These are phyloP conservation scores for Didymella lethalis DNA, from an alignment of 2,329 filamentous ascomycete genomes.

Conservation along the genomic window DNA sequence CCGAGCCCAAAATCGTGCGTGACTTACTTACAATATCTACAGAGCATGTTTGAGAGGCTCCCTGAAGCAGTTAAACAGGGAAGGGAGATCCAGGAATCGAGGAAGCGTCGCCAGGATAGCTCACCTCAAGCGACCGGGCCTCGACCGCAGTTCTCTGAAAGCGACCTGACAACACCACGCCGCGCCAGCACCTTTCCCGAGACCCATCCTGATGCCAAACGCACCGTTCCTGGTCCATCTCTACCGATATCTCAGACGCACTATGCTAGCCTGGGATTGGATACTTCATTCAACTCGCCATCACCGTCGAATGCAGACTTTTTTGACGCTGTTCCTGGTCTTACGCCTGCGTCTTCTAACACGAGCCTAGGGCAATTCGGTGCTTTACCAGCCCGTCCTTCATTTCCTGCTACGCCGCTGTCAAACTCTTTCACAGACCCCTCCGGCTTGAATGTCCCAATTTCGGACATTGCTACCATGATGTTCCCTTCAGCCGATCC, in stretches of 20 bases:
- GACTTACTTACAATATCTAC: conserved; percentile 23
- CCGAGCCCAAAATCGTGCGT: background rate
- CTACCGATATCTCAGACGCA: conserved; percentile 43
- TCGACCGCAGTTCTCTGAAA: conserved; percentile 37
- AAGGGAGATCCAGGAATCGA: conserved; percentile 39
- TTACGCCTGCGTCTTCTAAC: conserved; percentile 47
- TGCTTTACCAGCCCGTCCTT: conserved; percentile 36
- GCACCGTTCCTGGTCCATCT: conserved; percentile 34
- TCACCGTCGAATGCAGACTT: conserved; percentile 39
- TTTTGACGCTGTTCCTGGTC: conserved; percentile 42
- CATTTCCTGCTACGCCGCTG: conserved; percentile 43
- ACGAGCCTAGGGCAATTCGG: conserved; percentile 40
- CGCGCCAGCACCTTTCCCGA: conserved; percentile 51
- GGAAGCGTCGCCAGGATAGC: conserved; percentile 50
- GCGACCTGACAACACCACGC: conserved; percentile 31
- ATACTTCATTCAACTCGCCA: conserved; percentile 39
- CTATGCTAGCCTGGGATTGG: conserved; percentile 39
- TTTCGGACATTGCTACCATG: conserved; percentile 76
- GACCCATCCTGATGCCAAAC: conserved; percentile 39
- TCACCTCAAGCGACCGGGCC: conserved; percentile 43
- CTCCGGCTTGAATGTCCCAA: conserved; percentile 52
- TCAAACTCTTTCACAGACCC: conserved; percentile 42
- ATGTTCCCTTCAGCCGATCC: conserved; percentile 84
- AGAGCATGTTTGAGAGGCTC: conserved; percentile 85
- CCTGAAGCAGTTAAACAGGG: conserved; percentile 71